Conservation (phyloP, 768 basidiomycete genomes). For the Polyporus arcularius region DNA sequence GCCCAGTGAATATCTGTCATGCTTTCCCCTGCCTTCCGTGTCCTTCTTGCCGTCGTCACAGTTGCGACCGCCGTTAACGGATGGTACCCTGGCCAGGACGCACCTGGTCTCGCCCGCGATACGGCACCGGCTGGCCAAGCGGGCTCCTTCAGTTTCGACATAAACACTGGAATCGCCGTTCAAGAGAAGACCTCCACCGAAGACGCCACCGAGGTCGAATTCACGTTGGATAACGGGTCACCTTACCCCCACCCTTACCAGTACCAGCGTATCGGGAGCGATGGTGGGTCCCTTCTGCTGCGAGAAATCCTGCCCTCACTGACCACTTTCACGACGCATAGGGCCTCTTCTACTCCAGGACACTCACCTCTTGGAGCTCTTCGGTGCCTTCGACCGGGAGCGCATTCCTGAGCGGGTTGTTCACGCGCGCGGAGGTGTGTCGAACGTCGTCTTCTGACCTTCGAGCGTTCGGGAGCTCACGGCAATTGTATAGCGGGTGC, state of each 20-base stretch:
- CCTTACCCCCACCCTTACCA: conserved; percentile 28
- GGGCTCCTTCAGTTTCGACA: conserved; percentile 13
- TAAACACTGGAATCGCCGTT: conserved; percentile 19
- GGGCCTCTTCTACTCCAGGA: conserved; percentile 29
- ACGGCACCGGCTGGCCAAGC: conserved; percentile 10
- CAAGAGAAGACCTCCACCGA: conserved; percentile 22
- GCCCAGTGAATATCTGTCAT: background rate
- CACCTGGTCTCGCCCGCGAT: conserved; percentile 20
- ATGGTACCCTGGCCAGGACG: conserved; percentile 13
- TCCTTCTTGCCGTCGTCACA: conserved; percentile 8
- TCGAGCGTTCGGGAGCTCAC: background rate
- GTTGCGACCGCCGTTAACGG: conserved; percentile 3
- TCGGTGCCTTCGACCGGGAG: conserved; percentile 28
- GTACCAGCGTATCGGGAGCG: conserved; percentile 24
- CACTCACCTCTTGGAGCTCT: conserved; percentile 23
- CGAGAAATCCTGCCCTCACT: background rate
- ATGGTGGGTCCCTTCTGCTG: conserved; percentile 16
- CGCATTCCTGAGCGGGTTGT: conserved; percentile 36
- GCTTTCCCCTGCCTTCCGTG: conserved; percentile 10
- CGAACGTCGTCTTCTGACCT: background rate
- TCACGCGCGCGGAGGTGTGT: conserved; percentile 35
- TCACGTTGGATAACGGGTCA: conserved; percentile 25
- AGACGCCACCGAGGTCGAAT: conserved; percentile 21
- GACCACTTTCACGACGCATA: background rate
- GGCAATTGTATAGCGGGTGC: conserved; percentile 34